Percentiles rank a stretch among this genome's conserved stretches.
These are phyloP conservation scores for Vigna reflexopilosa DNA, from an alignment of 306 rosid species.

Conservation along the genomic window DNA sequence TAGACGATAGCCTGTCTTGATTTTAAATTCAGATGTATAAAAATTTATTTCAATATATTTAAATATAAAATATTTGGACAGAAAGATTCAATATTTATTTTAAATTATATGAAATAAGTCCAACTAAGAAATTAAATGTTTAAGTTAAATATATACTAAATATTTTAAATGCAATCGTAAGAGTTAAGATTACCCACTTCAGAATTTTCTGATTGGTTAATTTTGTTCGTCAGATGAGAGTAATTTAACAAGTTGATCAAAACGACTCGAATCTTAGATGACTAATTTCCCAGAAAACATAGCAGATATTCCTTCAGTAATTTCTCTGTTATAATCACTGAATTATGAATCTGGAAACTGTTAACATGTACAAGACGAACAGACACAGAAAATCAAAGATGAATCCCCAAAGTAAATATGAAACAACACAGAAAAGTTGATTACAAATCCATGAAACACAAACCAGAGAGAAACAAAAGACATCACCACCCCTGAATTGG, in stretches of 20 bases:
- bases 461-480: not conserved
- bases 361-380: not conserved
- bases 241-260: not conserved
- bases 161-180: not conserved
- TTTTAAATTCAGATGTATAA: too few species aligned
- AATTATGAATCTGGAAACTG: not conserved
- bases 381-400: not conserved
- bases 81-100: too few species aligned
- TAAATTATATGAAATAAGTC: too few species aligned
- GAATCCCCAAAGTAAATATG: not conserved
- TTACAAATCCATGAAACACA: not conserved
- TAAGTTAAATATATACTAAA: too few species aligned
- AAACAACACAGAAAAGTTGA: not conserved
- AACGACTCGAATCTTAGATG: not conserved
- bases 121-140: too few species aligned
- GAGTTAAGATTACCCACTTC: not conserved
- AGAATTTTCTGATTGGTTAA: not conserved
- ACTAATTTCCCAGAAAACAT: not conserved
- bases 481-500: slow-evolving; percentile 73
- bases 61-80: too few species aligned
- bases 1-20: too few species aligned
- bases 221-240: not conserved
- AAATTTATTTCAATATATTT: too few species aligned
- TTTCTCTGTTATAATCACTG: not conserved
- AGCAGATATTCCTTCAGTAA: not conserved